Base-by-base conservation (phyloP, 1,139 yeast species). In the Insectozyma bohioensis region DNA sequence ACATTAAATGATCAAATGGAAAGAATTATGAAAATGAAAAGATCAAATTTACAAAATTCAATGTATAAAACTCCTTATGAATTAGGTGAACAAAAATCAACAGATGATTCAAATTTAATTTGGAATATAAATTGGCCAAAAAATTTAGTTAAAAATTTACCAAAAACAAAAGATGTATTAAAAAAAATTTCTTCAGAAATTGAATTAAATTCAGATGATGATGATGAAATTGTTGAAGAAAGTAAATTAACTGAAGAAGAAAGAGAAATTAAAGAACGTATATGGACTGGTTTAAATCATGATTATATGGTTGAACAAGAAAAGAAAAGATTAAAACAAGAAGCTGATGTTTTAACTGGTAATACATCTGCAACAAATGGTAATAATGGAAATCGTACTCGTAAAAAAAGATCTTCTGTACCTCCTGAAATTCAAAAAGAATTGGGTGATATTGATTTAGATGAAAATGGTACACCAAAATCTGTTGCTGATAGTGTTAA, bases 281-380 rank as follows among this genome's bases (percentile, higher is more conserved):
- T 88, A 5, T 92, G 98, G 97, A 78, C 85, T 36, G 88, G 94
- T 1, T 68, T 86, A 34, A 87, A 92, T 57, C 85, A 85, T 39
- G 97, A 90, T 20, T 94, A 80, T 50, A 64, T 92, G 38, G 59
- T 87, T 16, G 94, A 83, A 33, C 95, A 87, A 58, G 97, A 92
- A 49, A 78, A 78, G 47, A 88, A 87, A 54, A 67, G 92, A 42
- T 69, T 90, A 43, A 86, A 90, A 52, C 74, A 75, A 33, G 95
- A 90, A 52, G 94, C 96, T 0, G 98, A 94, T 61, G 79, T 77
- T 39, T 67, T 82, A 26, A 80, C 88, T 0, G 94, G 94, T 4
- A 85, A 83, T 49, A 78, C 85, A 1, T 68, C 79, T 4, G 78
- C 72, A 7, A 61, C 70, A 4, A 43, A 49, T 4, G 22, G 22